Conservation (phyloP, 164 flowering plant genomes). For the Akebia trifoliata region DNA sequence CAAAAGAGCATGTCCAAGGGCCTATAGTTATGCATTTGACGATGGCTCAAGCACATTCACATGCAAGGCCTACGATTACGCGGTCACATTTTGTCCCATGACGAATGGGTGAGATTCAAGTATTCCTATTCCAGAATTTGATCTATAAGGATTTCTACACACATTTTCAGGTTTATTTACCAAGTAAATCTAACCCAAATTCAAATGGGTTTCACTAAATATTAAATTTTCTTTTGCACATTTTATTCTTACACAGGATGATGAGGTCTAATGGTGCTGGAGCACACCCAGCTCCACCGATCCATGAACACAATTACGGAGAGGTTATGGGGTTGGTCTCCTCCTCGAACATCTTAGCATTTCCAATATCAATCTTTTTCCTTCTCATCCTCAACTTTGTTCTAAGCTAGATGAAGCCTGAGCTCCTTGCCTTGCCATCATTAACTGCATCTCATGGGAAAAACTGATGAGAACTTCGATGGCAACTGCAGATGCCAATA, state of each 20-base stretch:
- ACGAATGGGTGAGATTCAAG: slow-evolving; percentile 35
- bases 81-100: slow-evolving; percentile 67
- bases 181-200: neutral
- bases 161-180: too few relatives aligned
- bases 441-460: neutral
- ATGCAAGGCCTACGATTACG: slow-evolving; percentile 67
- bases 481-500: neutral
- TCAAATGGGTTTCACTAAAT: neutral
- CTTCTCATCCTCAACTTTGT: slow-evolving; percentile 14
- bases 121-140: too few relatives aligned
- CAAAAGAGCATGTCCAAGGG: slow-evolving; percentile 77
- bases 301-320: slow-evolving; percentile 13
- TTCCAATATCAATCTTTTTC: slow-evolving; percentile 14
- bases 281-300: slow-evolving; percentile 5
- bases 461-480: neutral
- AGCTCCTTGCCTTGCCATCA: neutral
- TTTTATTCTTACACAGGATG: slow-evolving; percentile 15
- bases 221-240: neutral
- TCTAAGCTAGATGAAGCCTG: slow-evolving; percentile 4
- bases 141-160: too few relatives aligned
- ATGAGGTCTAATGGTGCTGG: slow-evolving; percentile 11
- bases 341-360: slow-evolving; percentile 17
- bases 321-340: slow-evolving; percentile 18
- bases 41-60: slow-evolving; percentile 84
- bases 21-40: slow-evolving; percentile 82